These are phyloP conservation scores for Exophiala dermatitidis DNA, from an alignment of 2,329 filamentous ascomycete species.

Conservation along the genomic window DNA sequence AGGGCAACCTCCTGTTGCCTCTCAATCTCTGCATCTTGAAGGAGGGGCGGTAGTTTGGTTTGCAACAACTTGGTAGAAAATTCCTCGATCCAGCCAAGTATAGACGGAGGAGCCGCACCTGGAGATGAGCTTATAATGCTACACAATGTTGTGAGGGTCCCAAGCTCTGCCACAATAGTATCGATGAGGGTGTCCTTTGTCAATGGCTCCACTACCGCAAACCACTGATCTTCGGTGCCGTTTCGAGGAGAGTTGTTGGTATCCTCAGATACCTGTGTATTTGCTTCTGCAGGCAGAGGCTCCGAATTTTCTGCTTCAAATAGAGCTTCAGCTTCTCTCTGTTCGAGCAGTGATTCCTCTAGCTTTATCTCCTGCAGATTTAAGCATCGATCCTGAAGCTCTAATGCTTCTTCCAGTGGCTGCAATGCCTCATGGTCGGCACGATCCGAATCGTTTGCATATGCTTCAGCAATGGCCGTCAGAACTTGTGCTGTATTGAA, in stretches of 20 bases:
- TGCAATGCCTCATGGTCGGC: constrained; percentile 43
- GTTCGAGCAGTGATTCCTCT: constrained; percentile 40
- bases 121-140: constrained; percentile 36
- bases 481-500: constrained; percentile 68
- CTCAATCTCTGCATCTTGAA: constrained; percentile 36
- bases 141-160: constrained; percentile 47
- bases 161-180: constrained; percentile 59
- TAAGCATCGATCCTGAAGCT: constrained; percentile 53
- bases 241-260: constrained; percentile 24
- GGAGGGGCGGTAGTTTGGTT: constrained; percentile 48
- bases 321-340: constrained; percentile 16
- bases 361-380: constrained; percentile 46
- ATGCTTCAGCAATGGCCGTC: constrained; percentile 55
- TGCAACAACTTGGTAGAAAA: constrained; percentile 48
- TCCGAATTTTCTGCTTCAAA: constrained; percentile 7
- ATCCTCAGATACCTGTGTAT: constrained; percentile 28
- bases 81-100: constrained; percentile 53
- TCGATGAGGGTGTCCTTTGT: constrained; percentile 60
- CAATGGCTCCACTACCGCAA: constrained; percentile 59
- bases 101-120: constrained; percentile 35
- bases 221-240: constrained; percentile 45
- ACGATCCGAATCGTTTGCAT: constrained; percentile 47
- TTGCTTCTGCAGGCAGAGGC: constrained; percentile 15
- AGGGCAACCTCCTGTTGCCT: constrained; percentile 48
- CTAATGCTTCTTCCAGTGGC: constrained; percentile 53